phyloP scores from a whole-genome alignment of 2,329 filamentous ascomycete species.

The Colletotrichum sojae region DNA sequence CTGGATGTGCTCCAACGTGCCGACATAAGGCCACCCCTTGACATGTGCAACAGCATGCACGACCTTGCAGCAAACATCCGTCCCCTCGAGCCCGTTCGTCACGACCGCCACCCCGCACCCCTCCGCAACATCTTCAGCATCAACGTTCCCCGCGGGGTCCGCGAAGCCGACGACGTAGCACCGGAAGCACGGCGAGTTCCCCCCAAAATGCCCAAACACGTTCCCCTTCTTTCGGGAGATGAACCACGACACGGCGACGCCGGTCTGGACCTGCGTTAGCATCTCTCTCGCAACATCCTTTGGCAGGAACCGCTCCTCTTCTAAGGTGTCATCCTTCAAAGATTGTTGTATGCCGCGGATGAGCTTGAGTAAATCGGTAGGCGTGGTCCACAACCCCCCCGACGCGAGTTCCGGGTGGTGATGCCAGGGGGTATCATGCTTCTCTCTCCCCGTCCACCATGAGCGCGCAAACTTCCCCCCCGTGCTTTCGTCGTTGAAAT shows the following conservation, averaged over 20 bases:
- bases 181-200: slow-evolving; percentile 42
- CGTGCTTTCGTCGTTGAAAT: slow-evolving; percentile 14
- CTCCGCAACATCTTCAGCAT: slow-evolving; percentile 18
- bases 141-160: slow-evolving; percentile 3
- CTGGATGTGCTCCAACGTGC: slow-evolving; percentile 21
- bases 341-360: slow-evolving; percentile 42
- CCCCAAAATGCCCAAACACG: slow-evolving; percentile 42
- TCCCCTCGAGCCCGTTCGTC: slow-evolving; percentile 40
- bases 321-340: slow-evolving; percentile 1
- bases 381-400: slow-evolving; percentile 43
- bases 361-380: slow-evolving; percentile 43
- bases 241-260: slow-evolving; percentile 43
- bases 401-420: slow-evolving; percentile 27
- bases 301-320: slow-evolving; percentile 31
- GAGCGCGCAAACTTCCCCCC: slow-evolving; percentile 28
- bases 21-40: slow-evolving; percentile 34
- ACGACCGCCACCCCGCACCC: slow-evolving; percentile 42
- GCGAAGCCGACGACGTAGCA: slow-evolving; percentile 41
- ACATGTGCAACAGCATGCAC: slow-evolving; percentile 14
- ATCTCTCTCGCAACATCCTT: slow-evolving; percentile 39
- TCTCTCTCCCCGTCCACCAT: slow-evolving; percentile 23
- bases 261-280: slow-evolving; percentile 37
- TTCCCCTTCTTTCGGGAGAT: slow-evolving; percentile 10
- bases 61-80: slow-evolving; percentile 20
- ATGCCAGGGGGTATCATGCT: slow-evolving; percentile 21